Percentiles rank a stretch among this genome's conserved stretches.
Evolutionary conservation across 495 filamentous ascomycete species (phyloP).

Genomic region (Parmelia sp.): DNA sequence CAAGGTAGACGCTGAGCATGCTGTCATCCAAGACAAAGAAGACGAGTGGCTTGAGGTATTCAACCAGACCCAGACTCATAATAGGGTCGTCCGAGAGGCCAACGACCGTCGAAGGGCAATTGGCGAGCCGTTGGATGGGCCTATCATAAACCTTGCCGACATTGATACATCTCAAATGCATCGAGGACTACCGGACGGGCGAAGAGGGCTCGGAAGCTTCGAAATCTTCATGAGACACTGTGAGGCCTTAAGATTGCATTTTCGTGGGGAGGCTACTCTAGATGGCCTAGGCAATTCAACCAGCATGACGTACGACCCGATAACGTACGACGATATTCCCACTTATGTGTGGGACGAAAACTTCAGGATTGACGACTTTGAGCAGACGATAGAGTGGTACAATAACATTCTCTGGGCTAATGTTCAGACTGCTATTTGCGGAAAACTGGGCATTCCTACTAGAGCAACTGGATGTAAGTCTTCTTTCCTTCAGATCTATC

Average conservation of each 20-base stretch:
- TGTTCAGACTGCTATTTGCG: slow-evolving; percentile 20
- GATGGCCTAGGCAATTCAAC: neutral
- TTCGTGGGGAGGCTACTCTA: slow-evolving; percentile 17
- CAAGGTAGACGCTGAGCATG: neutral
- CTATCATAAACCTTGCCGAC: slow-evolving; percentile 14
- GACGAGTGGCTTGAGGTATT: slow-evolving; percentile 1
- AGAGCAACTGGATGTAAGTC: slow-evolving; percentile 4
- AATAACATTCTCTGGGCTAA: slow-evolving; percentile 24
- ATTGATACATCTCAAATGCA: slow-evolving; percentile 23
- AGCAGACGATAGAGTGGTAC: slow-evolving; percentile 8
- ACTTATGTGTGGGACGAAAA: slow-evolving; percentile 27
- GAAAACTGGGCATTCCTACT: slow-evolving; percentile 16
- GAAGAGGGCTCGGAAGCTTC: slow-evolving; percentile 26
- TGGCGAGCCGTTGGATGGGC: neutral
- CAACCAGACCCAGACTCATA: neutral
- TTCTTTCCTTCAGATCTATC: neutral
- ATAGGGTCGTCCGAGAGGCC: neutral
- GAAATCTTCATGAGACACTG: slow-evolving; percentile 33
- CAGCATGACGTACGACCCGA: slow-evolving; percentile 17
- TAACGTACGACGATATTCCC: slow-evolving; percentile 30
- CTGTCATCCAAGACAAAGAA: slow-evolving; percentile 1
- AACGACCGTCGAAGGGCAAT: slow-evolving; percentile 1
- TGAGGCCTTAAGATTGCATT: slow-evolving; percentile 32
- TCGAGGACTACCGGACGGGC: slow-evolving; percentile 23
- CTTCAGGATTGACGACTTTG: slow-evolving; percentile 15